Conservation (phyloP, 139 green algal genomes). For the Micractinium sp. region DNA sequence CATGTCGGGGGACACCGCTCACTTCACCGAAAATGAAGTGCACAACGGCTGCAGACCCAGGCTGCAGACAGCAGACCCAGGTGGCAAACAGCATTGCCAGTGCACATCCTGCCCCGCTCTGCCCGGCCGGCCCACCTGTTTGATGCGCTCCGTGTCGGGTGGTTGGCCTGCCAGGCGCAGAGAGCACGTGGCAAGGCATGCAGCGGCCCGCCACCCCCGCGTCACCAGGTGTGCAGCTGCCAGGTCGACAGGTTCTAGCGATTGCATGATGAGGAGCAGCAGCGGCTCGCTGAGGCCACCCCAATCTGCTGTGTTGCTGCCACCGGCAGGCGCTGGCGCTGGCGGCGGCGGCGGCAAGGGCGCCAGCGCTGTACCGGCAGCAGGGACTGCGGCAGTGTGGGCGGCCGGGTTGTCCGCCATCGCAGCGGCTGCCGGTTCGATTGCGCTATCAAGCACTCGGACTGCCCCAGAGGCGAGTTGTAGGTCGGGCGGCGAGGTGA, state of each 20-base stretch:
- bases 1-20: not conserved
- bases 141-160: conserved; percentile 6
- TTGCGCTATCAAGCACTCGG: too few relatives aligned
- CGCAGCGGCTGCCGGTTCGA: too few relatives aligned
- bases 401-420: too few relatives aligned
- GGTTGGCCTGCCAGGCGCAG: not conserved
- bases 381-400: not conserved
- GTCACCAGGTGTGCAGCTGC: conserved; percentile 21
- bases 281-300: not conserved
- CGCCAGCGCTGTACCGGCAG: not conserved
- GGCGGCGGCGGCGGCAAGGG: not conserved
- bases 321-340: too few relatives aligned
- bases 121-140: not conserved
- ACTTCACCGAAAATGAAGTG: not conserved
- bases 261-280: not conserved
- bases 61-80: not conserved
- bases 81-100: too few relatives aligned
- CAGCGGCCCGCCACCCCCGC: not conserved
- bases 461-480: too few relatives aligned
- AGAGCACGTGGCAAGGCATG: not conserved
- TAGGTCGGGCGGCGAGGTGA: too few relatives aligned
- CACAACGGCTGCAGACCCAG: not conserved
- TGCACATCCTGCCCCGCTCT: not conserved
- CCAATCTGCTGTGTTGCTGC: not conserved
- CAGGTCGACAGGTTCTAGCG: not conserved